These are phyloP conservation scores for Talaromyces rugulosus DNA, from an alignment of 2,329 filamentous ascomycete species.

Conservation along the genomic window DNA sequence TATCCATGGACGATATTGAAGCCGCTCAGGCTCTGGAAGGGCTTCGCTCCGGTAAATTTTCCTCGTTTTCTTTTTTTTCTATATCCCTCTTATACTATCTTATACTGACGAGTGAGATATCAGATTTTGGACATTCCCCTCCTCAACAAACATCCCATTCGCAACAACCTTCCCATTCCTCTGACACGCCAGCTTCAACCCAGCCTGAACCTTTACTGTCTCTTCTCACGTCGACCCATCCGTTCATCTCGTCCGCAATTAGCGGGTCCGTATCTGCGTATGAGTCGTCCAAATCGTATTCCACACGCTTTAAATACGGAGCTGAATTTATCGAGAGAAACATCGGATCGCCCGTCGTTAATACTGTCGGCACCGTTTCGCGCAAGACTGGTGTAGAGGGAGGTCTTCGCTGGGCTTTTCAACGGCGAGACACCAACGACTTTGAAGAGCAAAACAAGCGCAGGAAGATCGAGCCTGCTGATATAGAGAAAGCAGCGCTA, in stretches of 20 bases:
- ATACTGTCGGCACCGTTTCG: slow-evolving; percentile 78
- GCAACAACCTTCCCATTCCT: background rate
- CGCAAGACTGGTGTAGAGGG: slow-evolving; percentile 84
- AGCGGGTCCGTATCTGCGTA: slow-evolving; percentile 82
- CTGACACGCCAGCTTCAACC: slow-evolving; percentile 30
- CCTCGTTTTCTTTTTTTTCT: background rate
- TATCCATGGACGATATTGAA: slow-evolving; percentile 48
- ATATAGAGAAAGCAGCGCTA: slow-evolving; percentile 39
- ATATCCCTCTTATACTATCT: background rate
- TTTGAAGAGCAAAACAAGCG: slow-evolving; percentile 38
- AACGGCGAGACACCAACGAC: slow-evolving; percentile 34
- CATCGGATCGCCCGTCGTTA: slow-evolving; percentile 74
- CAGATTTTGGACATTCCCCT: slow-evolving; percentile 9
- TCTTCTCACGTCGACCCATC: slow-evolving; percentile 82
- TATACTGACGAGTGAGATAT: background rate
- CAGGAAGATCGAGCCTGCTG: slow-evolving; percentile 37
- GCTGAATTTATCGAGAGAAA: slow-evolving; percentile 89
- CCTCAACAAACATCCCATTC: slow-evolving; percentile 13
- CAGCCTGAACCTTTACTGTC: slow-evolving; percentile 77
- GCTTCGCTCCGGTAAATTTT: slow-evolving; percentile 60
- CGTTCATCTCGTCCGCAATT: slow-evolving; percentile 78
- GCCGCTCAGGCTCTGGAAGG: slow-evolving; percentile 74
- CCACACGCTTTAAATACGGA: slow-evolving; percentile 80
- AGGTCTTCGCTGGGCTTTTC: slow-evolving; percentile 77
- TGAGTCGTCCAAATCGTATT: slow-evolving; percentile 82